Base-by-base conservation (phyloP, 805 yeast genomes). In the Suhomyces canberraensis region DNA sequence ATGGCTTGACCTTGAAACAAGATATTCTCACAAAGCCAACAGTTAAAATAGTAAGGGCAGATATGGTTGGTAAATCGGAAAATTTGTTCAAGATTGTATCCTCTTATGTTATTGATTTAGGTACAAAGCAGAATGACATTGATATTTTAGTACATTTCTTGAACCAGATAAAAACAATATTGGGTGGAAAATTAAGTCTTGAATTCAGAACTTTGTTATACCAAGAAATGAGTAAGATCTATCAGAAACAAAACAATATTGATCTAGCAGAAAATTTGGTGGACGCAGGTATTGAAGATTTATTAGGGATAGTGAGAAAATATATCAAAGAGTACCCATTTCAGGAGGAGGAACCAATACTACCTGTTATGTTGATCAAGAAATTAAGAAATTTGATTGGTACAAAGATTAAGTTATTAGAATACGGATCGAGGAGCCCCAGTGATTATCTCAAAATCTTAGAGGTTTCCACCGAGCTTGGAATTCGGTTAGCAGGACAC, bases 111-210 rank as follows among this genome's bases (percentile, higher is more conserved):
- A 26, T 36, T 11, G 46, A 51, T 4, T 50, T 46, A 3, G 43
- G 47, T 9, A 48, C 37, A 8, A 31, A 22, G 8, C 34, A 34
- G 28, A 34, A 31, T 24, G 34, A 39, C 11, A 35, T 39, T 27
- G 51, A 54, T n/a, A 40, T 64, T 5, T 48, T 64, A 34, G 54
- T 54, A 16, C 46, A 44, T 14, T 64, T 62, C 31, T 50, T 65
- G 33, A 45, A 51, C 30, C 61, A 60, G 36, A 49, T 58, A 34
- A 51, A 50, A 30, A 35, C 25, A 3, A 40, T 41, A 8, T 42
- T 61, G 28, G 57, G 55, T 16, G 44, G 48, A 11, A 44, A 48
- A 11, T 31, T 61, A 18, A 45, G 54, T 14, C 37, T 39, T 16
- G 50, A 46, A 16, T 52, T 61, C 32, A 51, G 58, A 16, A 46